Base-by-base conservation (phyloP, 1,284 basidiomycete genomes). In the Ceratobasidium papillatum region DNA sequence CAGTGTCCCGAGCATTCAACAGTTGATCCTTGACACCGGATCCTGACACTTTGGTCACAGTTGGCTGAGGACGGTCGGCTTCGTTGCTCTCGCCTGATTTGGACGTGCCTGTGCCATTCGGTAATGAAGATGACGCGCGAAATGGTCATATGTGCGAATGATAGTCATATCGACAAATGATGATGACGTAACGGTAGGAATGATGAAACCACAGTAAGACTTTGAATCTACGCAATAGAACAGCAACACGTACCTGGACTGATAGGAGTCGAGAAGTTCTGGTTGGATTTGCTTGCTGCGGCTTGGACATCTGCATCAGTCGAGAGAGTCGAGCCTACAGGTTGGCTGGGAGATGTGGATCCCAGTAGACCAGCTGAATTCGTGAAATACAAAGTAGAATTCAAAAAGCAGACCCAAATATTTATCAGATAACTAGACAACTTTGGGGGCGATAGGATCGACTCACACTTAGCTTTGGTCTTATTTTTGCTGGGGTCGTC, bases 31-130 rank as follows among this genome's bases (percentile, higher is more conserved):
- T 71, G 38, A 59, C 54, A 36, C 66, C 54, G n/a, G 66, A 71
- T 25, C 59, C 66, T 2, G 66, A 71, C 19, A 71, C 66, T 27
- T 71, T 71, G 25, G 66, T 71, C 38, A 71, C 52, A 14, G 38
- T 45, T 9, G 66, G 66, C 38, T 27, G 25, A 4, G 66, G 52
- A 38, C 38, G n/a, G 38, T 71, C 66, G 3, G 41, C 19, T 27
- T 38, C 36, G n/a, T 14, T 12, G 34, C 9, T 47, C 19, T 27
- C 27, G 19, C 11, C 25, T 54, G 52, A 19, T 54, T 54, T 54
- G 30, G 52, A 54, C 30, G 25, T 25, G 12, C 11, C 52, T 54
- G n/a, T 54, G 25, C 27, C 5, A 32, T 54, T 12, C 49, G 14
- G 14, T 41, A 41, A 14, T 41, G 45, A n/a, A n/a, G n/a, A n/a